These are phyloP conservation scores for Schizosaccharomyces cryophilus DNA, from an alignment of 805 yeast genomes.

Conservation along the genomic window DNA sequence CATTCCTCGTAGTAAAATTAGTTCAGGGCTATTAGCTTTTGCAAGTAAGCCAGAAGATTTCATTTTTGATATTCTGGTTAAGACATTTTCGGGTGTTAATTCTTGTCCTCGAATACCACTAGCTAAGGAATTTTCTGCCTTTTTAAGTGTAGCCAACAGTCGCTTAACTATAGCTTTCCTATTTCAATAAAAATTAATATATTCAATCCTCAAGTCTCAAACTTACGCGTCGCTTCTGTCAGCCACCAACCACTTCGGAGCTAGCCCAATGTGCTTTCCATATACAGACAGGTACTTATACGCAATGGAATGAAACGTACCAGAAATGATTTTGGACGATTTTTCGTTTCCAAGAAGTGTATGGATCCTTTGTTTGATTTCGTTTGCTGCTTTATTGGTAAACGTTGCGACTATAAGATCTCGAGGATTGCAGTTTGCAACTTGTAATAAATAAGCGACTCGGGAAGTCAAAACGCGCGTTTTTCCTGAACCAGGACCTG, in stretches of 20 bases:
- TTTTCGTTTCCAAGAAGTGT: slow-evolving; percentile 10
- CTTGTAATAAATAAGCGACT: slow-evolving; percentile 35
- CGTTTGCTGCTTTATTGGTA: slow-evolving; percentile 78
- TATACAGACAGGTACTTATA: slow-evolving; percentile 29
- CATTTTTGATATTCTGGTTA: background rate
- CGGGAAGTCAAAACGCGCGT: slow-evolving; percentile 63
- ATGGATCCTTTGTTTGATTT: slow-evolving; percentile 43
- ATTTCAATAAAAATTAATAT: background rate
- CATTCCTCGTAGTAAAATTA: background rate
- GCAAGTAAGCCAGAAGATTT: background rate
- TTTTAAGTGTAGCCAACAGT: background rate
- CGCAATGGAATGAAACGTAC: slow-evolving; percentile 80
- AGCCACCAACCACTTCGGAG: background rate
- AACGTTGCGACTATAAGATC: slow-evolving; percentile 68
- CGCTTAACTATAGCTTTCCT: background rate
- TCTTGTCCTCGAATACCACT: background rate
- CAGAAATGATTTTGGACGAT: slow-evolving; percentile 30
- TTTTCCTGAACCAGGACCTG: slow-evolving; percentile 39
- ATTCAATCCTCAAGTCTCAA: background rate
- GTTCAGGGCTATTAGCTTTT: background rate
- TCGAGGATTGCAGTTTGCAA: slow-evolving; percentile 29
- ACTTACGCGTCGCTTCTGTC: background rate
- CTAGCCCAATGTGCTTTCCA: slow-evolving; percentile 25
- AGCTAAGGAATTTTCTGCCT: background rate
- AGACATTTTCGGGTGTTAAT: background rate